phyloP scores from a whole-genome alignment of 1,139 yeast genomes.

The Taphrina deformans region DNA sequence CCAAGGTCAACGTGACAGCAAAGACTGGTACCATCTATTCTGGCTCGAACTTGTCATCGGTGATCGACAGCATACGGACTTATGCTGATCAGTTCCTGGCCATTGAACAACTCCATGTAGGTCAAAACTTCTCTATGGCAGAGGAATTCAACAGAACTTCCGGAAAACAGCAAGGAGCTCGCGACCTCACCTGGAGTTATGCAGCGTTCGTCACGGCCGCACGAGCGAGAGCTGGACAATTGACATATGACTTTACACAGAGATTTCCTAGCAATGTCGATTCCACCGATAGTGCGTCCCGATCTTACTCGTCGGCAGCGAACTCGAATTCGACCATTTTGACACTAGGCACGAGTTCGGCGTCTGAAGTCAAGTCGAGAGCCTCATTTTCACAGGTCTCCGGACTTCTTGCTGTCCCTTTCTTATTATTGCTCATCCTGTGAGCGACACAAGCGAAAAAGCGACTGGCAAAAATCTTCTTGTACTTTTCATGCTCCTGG shows the following conservation, averaged over 20 bases:
- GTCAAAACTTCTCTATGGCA: constrained; percentile 62
- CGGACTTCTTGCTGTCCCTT: background rate
- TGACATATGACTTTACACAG: constrained; percentile 14
- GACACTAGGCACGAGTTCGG: background rate
- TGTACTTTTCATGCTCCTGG: background rate
- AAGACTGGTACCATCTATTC: background rate
- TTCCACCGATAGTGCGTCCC: background rate
- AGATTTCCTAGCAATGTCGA: constrained; percentile 1
- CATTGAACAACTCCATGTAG: constrained; percentile 18
- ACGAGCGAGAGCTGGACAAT: constrained; percentile 24
- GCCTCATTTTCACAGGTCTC: background rate
- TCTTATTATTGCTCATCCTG: background rate
- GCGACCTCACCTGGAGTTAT: constrained; percentile 87
- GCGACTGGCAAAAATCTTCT: background rate
- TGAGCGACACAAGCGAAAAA: background rate
- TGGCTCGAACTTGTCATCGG: constrained; percentile 7
- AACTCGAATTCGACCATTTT: background rate
- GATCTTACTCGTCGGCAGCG: background rate
- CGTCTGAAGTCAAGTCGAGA: background rate
- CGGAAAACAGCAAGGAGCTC: constrained; percentile 89
- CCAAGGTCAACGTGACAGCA: background rate
- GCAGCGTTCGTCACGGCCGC: constrained; percentile 62
- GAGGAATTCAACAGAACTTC: constrained; percentile 81
- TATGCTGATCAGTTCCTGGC: constrained; percentile 44
- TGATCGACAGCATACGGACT: constrained; percentile 35